These are phyloP conservation scores for Mycena filopes DNA, from an alignment of 768 basidiomycete species.

Conservation along the genomic window DNA sequence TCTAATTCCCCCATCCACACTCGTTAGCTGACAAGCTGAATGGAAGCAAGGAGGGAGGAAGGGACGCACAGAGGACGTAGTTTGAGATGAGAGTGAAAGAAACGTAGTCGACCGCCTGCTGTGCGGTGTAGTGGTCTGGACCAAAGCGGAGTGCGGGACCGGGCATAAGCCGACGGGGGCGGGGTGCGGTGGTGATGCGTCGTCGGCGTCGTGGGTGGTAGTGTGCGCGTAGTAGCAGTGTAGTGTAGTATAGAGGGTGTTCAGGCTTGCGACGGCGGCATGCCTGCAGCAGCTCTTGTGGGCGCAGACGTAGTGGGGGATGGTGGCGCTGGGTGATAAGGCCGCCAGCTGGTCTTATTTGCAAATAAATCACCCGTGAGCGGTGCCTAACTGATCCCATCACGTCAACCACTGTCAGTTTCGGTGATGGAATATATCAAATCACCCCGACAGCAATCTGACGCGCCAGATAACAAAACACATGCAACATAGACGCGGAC, in stretches of 20 bases:
- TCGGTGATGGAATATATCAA: too few relatives aligned
- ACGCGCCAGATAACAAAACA: too few relatives aligned
- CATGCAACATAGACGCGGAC: too few relatives aligned
- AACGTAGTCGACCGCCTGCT: neutral
- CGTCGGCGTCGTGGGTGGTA: neutral
- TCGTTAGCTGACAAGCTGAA: too few relatives aligned
- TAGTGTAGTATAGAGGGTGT: too few relatives aligned
- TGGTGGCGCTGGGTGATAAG: too few relatives aligned
- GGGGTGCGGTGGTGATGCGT: neutral
- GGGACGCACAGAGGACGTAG: constrained; percentile 23
- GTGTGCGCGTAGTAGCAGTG: too few relatives aligned
- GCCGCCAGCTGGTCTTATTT: too few relatives aligned
- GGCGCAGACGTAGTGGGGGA: neutral
- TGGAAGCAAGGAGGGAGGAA: neutral
- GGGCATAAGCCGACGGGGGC: constrained; percentile 8
- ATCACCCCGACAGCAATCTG: too few relatives aligned
- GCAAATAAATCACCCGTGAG: neutral
- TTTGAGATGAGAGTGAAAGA: constrained; percentile 5
- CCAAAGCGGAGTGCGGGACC: constrained; percentile 14
- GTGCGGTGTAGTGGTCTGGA: constrained; percentile 13
- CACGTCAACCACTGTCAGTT: too few relatives aligned
- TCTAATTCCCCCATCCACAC: too few relatives aligned
- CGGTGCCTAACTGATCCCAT: too few relatives aligned
- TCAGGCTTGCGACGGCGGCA: constrained; percentile 6
- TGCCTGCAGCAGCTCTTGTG: constrained; percentile 10